Evolutionary conservation across 305 asterid species (phyloP).

Genomic region (Solanum hybrid): DNA sequence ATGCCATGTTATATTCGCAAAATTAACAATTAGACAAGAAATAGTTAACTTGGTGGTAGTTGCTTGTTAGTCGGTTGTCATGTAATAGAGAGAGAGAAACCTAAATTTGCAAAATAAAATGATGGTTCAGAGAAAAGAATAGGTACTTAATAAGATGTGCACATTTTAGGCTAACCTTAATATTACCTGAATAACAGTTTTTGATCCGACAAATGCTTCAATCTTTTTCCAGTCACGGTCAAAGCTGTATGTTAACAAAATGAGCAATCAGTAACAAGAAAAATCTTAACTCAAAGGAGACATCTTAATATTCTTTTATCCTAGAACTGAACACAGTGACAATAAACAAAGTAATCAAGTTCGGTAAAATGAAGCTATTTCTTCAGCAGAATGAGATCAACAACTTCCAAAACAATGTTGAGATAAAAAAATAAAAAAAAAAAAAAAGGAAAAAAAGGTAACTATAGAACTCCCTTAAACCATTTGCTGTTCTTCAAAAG

Average conservation of each 20-base stretch:
- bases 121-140: not conserved
- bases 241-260: constrained; percentile 33
- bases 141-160: not conserved
- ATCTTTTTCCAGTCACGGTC: constrained; percentile 97
- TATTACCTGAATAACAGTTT: constrained; percentile 81
- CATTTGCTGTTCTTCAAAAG: not conserved
- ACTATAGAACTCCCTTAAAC: not conserved
- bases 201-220: constrained; percentile 89
- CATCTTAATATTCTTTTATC: not conserved
- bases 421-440: not conserved
- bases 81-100: not conserved
- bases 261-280: not conserved
- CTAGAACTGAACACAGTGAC: not conserved
- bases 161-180: not conserved
- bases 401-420: not conserved
- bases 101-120: not conserved
- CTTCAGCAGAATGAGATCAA: not conserved
- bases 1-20: not conserved
- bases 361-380: not conserved
- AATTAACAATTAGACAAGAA: not conserved
- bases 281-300: not conserved
- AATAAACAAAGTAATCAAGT: not conserved
- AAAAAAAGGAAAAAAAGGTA: not conserved
- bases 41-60: not conserved
- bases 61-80: not conserved